Conservation (phyloP, 441 rosid genomes). For the Bruguiera hainesii region DNA sequence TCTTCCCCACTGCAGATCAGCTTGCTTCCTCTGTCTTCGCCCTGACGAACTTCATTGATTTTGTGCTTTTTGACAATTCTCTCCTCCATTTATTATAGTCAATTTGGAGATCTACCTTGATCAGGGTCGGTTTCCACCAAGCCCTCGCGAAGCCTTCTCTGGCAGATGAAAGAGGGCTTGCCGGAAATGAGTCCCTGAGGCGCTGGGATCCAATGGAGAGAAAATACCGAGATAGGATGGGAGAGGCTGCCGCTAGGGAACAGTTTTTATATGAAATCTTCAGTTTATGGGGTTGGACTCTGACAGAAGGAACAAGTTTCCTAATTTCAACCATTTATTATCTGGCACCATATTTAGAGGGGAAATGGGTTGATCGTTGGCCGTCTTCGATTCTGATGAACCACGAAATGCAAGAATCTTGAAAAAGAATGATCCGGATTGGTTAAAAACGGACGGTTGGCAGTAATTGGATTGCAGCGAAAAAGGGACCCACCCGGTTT, state of each 20-base stretch:
- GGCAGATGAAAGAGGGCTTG: background rate
- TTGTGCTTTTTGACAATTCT: background rate
- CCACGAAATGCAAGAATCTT: no score
- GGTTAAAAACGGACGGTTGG: no score
- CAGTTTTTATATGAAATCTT: no score
- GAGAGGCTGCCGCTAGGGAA: background rate
- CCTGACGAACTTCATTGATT: slow-evolving; percentile 7
- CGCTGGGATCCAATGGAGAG: background rate
- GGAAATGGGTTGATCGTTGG: no score
- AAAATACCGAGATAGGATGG: background rate
- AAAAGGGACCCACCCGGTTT: no score
- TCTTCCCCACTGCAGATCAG: background rate
- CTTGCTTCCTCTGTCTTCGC: background rate
- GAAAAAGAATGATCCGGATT: no score
- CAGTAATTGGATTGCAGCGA: no score
- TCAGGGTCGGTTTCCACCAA: background rate
- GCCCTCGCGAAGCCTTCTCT: background rate
- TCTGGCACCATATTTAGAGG: no score
- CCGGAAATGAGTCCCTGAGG: slow-evolving; percentile 5
- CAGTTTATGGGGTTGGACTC: no score
- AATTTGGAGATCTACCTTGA: background rate
- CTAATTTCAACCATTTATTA: no score
- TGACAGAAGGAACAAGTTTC: no score
- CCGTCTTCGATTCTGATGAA: no score
- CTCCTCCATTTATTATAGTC: slow-evolving; percentile 6